phyloP scores from a whole-genome alignment of 2,329 filamentous ascomycete species.

The Ampelomyces quisqualis region DNA sequence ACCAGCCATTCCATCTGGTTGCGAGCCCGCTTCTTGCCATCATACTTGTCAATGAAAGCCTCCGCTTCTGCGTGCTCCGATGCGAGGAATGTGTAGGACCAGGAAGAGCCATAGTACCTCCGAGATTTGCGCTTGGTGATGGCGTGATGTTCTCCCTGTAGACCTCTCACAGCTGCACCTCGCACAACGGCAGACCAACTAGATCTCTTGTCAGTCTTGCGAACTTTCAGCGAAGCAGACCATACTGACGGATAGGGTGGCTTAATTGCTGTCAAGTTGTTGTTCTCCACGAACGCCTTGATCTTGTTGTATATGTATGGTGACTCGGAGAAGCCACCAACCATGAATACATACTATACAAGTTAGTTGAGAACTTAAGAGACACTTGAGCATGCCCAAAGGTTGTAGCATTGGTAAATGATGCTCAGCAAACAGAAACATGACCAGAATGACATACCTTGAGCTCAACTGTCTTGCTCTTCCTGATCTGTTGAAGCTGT shows the following conservation, averaged over 20 bases:
- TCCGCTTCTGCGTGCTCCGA: conserved; percentile 13
- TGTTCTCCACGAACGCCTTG: not conserved
- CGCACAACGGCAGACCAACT: conserved; percentile 33
- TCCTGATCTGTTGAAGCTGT: conserved; percentile 10
- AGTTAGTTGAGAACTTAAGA: not conserved
- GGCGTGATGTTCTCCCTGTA: conserved; percentile 10
- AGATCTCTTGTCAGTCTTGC: conserved; percentile 6
- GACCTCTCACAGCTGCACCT: conserved; percentile 26
- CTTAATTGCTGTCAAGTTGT: conserved; percentile 9
- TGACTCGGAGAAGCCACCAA: conserved; percentile 33
- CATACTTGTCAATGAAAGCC: conserved; percentile 1
- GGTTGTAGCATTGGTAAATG: too few species aligned
- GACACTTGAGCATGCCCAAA: too few species aligned
- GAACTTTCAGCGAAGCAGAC: not conserved
- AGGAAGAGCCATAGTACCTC: conserved; percentile 21
- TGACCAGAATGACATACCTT: conserved; percentile 14
- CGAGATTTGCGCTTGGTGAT: conserved; percentile 24
- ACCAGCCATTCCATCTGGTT: conserved; percentile 21
- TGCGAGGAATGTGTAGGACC: not conserved
- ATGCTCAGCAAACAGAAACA: not conserved
- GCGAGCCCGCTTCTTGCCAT: not conserved
- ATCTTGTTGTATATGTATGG: conserved; percentile 24
- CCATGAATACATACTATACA: conserved; percentile 23
- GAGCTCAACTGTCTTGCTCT: conserved; percentile 4
- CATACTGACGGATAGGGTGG: conserved; percentile 22